Evolutionary conservation across 768 basidiomycete species (phyloP).

Genomic region (Auricularia sp.): DNA sequence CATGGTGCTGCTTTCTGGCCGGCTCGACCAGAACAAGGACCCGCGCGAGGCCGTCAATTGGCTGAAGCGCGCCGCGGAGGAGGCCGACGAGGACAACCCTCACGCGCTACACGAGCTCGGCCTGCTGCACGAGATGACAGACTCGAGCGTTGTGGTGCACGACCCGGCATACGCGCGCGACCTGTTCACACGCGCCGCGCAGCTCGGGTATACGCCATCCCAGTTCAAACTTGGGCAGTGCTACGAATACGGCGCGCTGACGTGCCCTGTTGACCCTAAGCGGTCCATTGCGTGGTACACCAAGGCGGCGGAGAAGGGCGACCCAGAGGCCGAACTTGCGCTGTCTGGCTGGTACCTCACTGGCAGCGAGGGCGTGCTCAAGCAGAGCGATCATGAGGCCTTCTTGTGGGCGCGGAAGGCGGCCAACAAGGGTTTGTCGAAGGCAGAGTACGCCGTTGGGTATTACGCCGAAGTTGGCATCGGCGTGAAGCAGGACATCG

Average conservation of each 20-base stretch:
- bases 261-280: conserved; percentile 86
- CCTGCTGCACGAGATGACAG: conserved; percentile 65
- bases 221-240: conserved; percentile 95
- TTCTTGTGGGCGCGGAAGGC: conserved; percentile 95
- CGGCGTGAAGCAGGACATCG: conserved; percentile 90
- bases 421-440: conserved; percentile 91
- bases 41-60: conserved; percentile 88
- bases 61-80: conserved; percentile 89
- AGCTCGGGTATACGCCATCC: conserved; percentile 85
- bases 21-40: conserved; percentile 74
- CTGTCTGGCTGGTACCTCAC: conserved; percentile 98
- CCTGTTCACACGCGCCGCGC: conserved; percentile 82
- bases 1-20: conserved; percentile 86
- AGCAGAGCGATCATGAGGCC: conserved; percentile 98
- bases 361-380: conserved; percentile 87
- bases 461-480: conserved; percentile 98
- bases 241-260: conserved; percentile 84
- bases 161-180: conserved; percentile 78
- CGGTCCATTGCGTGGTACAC: conserved; percentile 98
- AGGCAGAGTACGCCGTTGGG: conserved; percentile 97
- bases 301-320: conserved; percentile 93
- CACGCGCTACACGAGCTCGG: conserved; percentile 97
- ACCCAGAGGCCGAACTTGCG: conserved; percentile 89
- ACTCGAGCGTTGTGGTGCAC: conserved; percentile 57
- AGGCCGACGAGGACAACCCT: conserved; percentile 97